Evolutionary conservation across 768 basidiomycete species (phyloP), one percentile per base, ranked within the genome.

Genomic region (Kwoniella sp.): DNA sequence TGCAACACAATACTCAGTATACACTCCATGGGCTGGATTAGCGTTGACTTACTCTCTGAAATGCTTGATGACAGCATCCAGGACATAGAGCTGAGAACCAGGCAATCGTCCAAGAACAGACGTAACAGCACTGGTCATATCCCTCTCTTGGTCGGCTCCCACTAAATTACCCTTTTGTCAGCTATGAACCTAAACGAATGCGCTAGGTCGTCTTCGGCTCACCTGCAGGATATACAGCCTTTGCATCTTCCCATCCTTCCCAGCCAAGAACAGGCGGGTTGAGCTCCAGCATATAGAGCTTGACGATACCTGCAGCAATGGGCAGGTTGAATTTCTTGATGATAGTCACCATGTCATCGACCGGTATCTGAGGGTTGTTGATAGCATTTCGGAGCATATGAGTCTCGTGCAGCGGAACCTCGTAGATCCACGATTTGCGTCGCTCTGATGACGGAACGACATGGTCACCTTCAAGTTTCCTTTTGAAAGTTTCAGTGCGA

Each of bases 401-500:
- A 17, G 90, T 86, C 26, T 87, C 86, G 1, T 87, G 83, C 5
- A 98, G 85, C 0, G 93, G 93, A 2, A 83, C 82, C 72, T 97
- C 92, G 81, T 96, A 98, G 59, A 97, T 91, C 94, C 94, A 97
- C 2, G 89, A 83, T 82, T 89, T 92, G 64, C 94, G 87, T 76
- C 87, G 89, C 78, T 94, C 93, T 88, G 75, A 3, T 37, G 55
- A n/a, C 48, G 30, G 23, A 15, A 23, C 15, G 23, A 11, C 15
- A 45, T 30, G 30, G 15, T 17, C 47, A 30, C 30, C 17, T 3
- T 45, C 26, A 9, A n/a, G 29, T n/a, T n/a, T n/a, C n/a, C n/a
- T n/a, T n/a, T n/a, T n/a, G 23, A 29, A 17, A 22, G 8, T 12
- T 26, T 11, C 22, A 26, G 7, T 20, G 3, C 22, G 23, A 81